Evolutionary conservation across 1,139 yeast genomes (phyloP), one percentile per base, ranked within the genome.

Genomic region (Saccharomyces hybrid): DNA sequence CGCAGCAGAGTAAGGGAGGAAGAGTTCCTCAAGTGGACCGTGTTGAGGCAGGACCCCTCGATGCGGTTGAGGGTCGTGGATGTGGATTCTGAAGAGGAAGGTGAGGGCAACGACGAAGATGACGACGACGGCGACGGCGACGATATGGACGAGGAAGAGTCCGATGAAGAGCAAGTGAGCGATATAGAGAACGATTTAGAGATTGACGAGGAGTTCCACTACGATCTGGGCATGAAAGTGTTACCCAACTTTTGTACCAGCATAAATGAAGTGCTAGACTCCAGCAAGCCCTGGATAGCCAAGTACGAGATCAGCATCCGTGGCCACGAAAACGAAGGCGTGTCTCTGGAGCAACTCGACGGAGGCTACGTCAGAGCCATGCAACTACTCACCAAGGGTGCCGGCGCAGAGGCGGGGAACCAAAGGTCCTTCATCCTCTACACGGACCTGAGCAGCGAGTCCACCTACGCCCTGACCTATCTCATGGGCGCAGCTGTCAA

Each of bases 391-490:
- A 55, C 57, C 32, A 57, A 56, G 50, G 59, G 62, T 25, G 48
- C 52, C 48, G 59, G 59, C 31, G 56, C 57, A 13, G 51, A 56
- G 47, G 46, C 53, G 46, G 25, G 49, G 4, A 63, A 64, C 49
- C 64, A 89, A 55, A 32, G 38, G 29, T 28, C 31, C 69, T 88
- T 84, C 69, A 74, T 88, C 54, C 79, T 87, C 34, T 88, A 93
- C 65, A 81, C 87, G 74, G 96, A 88, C 67, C 79, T 88, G 63
- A 85, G 93, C 1, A 89, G 91, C 0, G 97, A 89, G 64, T 85
- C 96, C 3, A 78, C 80, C 41, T 88, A 87, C 69, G 95, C 97
- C 0, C 76, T 91, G 48, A 95, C 89, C 64, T 91, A 96, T 89
- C 82, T 91, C 49, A 78, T 91, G 61, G 97, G 97, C 1, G 83